phyloP scores from a whole-genome alignment of 805 yeast species.

The Babjeviella inositovora region DNA sequence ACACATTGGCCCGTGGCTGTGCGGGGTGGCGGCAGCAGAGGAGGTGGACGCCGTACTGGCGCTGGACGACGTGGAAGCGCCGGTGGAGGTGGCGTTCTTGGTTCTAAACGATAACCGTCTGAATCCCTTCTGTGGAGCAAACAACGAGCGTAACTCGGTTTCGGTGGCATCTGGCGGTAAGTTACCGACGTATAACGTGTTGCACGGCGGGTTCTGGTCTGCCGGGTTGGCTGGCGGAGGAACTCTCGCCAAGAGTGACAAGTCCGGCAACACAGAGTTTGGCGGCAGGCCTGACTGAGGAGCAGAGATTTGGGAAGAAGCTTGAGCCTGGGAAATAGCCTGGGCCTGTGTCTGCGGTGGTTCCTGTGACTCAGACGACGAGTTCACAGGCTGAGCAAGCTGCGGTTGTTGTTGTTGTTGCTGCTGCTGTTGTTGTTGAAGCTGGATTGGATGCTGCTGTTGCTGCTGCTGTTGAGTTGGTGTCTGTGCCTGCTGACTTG shows the following conservation, averaged over 20 bases:
- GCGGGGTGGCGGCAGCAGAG: conserved; percentile 7
- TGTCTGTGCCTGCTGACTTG: conserved; percentile 4
- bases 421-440: conserved; percentile 5
- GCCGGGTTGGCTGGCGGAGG: conserved; percentile 97
- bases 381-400: conserved; percentile 4
- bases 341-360: conserved; percentile 3
- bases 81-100: conserved; percentile 30
- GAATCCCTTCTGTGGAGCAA: conserved; percentile 83
- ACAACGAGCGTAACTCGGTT: conserved; percentile 74
- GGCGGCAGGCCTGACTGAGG: too few relatives aligned
- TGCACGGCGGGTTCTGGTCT: conserved; percentile 98
- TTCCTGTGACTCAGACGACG: conserved; percentile 1
- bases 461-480: conserved; percentile 3
- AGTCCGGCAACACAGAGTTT: conserved; percentile 30
- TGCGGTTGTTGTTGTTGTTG: conserved; percentile 6
- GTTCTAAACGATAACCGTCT: conserved; percentile 85
- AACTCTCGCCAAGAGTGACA: conserved; percentile 59
- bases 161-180: conserved; percentile 96
- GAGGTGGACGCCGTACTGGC: too few relatives aligned
- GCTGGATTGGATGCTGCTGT: conserved; percentile 4
- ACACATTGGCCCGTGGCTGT: conserved; percentile 93
- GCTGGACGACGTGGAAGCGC: too few relatives aligned
- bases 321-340: conserved; percentile 2
- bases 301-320: conserved; percentile 13
- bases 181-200: conserved; percentile 92